phyloP scores from a whole-genome alignment of 2,329 filamentous ascomycete genomes.

The Colletotrichum tabaci region DNA sequence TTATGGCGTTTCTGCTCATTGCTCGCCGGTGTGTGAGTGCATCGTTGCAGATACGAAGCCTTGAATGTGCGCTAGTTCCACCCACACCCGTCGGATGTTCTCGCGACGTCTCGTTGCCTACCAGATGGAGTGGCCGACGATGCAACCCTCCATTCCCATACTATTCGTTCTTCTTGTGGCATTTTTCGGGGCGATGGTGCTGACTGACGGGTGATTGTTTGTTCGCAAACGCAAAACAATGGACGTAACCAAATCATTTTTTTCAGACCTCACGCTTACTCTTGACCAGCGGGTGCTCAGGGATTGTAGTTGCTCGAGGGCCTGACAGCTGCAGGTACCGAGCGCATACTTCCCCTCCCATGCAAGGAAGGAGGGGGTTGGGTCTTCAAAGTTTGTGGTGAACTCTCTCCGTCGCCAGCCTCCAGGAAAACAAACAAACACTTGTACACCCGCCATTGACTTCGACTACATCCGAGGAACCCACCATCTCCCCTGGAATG shows the following conservation, averaged over 20 bases:
- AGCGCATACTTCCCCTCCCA: constrained; percentile 28
- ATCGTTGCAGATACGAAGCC: constrained; percentile 14
- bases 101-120: neutral
- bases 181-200: neutral
- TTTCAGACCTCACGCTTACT: neutral
- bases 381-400: neutral
- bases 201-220: neutral
- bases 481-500: neutral
- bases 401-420: neutral
- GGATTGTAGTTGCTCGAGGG: neutral
- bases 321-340: constrained; percentile 38
- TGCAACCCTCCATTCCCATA: neutral
- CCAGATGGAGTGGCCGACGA: neutral
- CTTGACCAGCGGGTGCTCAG: neutral
- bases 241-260: neutral
- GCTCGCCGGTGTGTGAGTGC: neutral
- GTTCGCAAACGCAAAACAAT: neutral
- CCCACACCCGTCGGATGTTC: neutral
- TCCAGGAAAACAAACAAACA: neutral
- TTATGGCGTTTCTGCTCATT: neutral
- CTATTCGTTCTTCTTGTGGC: neutral
- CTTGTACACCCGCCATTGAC: neutral
- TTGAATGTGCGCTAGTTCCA: neutral
- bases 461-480: neutral
- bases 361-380: neutral